Evolutionary conservation across 2,329 filamentous ascomycete species (phyloP).

Genomic region (Fusarium lyarnte): DNA sequence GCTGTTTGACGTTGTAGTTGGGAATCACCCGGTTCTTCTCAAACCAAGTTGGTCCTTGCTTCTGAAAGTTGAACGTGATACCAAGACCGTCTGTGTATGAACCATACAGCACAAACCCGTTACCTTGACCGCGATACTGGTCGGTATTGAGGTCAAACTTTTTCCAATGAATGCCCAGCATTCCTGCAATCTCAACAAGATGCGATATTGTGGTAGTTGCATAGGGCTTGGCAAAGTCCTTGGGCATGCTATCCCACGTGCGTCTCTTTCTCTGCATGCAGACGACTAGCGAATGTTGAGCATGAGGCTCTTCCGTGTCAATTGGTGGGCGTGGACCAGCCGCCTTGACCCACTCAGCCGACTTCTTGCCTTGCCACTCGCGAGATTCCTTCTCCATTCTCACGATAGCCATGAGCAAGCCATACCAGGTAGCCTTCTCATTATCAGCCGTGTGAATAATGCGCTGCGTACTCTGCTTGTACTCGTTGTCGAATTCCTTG

Average conservation of each 20-base stretch:
- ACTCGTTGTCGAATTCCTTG: slow-evolving; percentile 29
- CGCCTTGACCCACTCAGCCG: slow-evolving; percentile 18
- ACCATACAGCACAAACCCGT: slow-evolving; percentile 48
- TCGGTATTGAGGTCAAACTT: slow-evolving; percentile 51
- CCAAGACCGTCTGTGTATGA: slow-evolving; percentile 49
- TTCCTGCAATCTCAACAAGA: slow-evolving; percentile 48
- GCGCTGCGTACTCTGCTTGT: slow-evolving; percentile 27
- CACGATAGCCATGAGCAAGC: slow-evolving; percentile 29
- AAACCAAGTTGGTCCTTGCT: slow-evolving; percentile 50
- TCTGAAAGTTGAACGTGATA: slow-evolving; percentile 52
- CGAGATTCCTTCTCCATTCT: slow-evolving; percentile 39
- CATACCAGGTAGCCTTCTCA: slow-evolving; percentile 37
- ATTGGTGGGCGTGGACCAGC: slow-evolving; percentile 16
- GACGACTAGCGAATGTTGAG: slow-evolving; percentile 27
- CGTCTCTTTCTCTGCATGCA: slow-evolving; percentile 38
- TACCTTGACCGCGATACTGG: slow-evolving; percentile 50
- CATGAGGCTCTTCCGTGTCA: not conserved
- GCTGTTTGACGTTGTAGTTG: slow-evolving; percentile 48
- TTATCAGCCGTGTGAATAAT: slow-evolving; percentile 36
- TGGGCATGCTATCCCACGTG: slow-evolving; percentile 39
- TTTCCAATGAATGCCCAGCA: slow-evolving; percentile 55
- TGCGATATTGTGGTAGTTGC: slow-evolving; percentile 51
- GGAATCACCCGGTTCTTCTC: slow-evolving; percentile 51
- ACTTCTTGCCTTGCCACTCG: slow-evolving; percentile 30
- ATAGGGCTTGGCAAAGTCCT: slow-evolving; percentile 43